Evolutionary conservation across 441 rosid genomes (phyloP).

Genomic region (Croton setiger): DNA sequence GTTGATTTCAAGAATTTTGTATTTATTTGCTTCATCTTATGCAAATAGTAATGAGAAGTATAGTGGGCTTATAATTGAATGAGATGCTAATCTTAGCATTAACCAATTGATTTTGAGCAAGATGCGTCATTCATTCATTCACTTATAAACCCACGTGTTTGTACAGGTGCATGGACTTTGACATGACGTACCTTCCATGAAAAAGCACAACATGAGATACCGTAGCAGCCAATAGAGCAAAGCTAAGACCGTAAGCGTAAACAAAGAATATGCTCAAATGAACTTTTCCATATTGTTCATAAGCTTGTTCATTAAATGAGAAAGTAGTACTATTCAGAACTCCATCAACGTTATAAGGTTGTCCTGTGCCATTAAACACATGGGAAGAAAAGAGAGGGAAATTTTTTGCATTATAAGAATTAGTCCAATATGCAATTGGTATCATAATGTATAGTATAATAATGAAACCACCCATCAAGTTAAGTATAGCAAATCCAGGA

Average conservation of each 20-base stretch:
- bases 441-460: slow-evolving; percentile 28
- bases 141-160: no score
- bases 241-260: slow-evolving; percentile 38
- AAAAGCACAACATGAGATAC: slow-evolving; percentile 45
- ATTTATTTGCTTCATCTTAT: background rate
- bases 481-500: slow-evolving; percentile 40
- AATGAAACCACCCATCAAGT: slow-evolving; percentile 33
- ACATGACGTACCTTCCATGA: slow-evolving; percentile 34
- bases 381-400: slow-evolving; percentile 40
- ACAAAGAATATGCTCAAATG: slow-evolving; percentile 37
- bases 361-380: slow-evolving; percentile 26
- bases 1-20: no score
- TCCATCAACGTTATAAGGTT: slow-evolving; percentile 20
- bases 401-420: slow-evolving; percentile 33
- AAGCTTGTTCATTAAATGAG: slow-evolving; percentile 25
- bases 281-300: slow-evolving; percentile 36
- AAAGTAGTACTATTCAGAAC: slow-evolving; percentile 27
- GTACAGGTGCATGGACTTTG: background rate
- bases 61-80: no score
- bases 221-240: slow-evolving; percentile 36
- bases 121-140: no score
- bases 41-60: no score
- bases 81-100: no score
- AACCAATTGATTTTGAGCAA: no score
- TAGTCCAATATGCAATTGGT: slow-evolving; percentile 38